These are phyloP conservation scores for Cladophialophora yegresii DNA, from an alignment of 2,329 filamentous ascomycete species.

Conservation along the genomic window DNA sequence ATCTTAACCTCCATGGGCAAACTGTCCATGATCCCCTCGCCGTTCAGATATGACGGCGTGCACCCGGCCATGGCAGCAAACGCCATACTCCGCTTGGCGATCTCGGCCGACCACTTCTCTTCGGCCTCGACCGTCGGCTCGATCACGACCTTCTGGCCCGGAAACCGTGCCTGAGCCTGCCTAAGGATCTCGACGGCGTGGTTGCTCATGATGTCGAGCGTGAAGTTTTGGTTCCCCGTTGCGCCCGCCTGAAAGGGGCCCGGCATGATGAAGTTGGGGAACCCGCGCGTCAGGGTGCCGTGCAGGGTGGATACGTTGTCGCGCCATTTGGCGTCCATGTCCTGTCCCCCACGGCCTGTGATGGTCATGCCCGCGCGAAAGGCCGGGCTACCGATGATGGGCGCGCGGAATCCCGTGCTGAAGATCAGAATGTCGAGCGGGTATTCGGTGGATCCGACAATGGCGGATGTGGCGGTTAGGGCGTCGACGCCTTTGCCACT, in stretches of 20 bases:
- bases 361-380: slow-evolving; percentile 44
- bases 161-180: slow-evolving; percentile 39
- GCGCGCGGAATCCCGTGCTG: slow-evolving; percentile 47
- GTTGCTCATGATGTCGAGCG: slow-evolving; percentile 42
- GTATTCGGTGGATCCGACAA: slow-evolving; percentile 53
- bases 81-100: slow-evolving; percentile 46
- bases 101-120: slow-evolving; percentile 50
- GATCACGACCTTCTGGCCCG: slow-evolving; percentile 36
- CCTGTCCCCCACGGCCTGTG: slow-evolving; percentile 49
- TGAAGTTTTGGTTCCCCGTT: slow-evolving; percentile 45
- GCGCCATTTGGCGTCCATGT: slow-evolving; percentile 52
- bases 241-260: slow-evolving; percentile 49
- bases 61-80: slow-evolving; percentile 51
- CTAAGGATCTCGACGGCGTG: slow-evolving; percentile 53
- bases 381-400: slow-evolving; percentile 37
- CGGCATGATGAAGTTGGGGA: slow-evolving; percentile 59
- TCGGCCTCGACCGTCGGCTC: slow-evolving; percentile 53
- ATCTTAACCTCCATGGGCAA: slow-evolving; percentile 38
- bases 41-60: slow-evolving; percentile 59
- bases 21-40: slow-evolving; percentile 45
- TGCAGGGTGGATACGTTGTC: slow-evolving; percentile 56
- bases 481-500: slow-evolving; percentile 54
- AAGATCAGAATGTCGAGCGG: slow-evolving; percentile 52
- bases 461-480: slow-evolving; percentile 50
- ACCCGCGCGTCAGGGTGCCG: slow-evolving; percentile 52